phyloP scores from a whole-genome alignment of 495 filamentous ascomycete species.

The Glarea lozoyensis region DNA sequence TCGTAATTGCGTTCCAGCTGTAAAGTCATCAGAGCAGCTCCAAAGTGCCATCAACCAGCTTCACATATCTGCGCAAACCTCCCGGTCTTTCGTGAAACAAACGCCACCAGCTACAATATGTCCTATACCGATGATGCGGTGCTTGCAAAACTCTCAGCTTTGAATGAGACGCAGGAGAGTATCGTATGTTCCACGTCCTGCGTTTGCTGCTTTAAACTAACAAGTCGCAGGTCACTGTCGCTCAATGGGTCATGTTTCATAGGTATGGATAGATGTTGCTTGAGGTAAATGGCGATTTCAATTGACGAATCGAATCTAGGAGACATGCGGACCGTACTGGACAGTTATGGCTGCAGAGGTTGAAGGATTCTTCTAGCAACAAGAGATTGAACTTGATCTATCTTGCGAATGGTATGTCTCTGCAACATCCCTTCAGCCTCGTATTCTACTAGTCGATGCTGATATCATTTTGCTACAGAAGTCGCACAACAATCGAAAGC shows the following conservation, averaged over 20 bases:
- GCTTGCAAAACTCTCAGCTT: slow-evolving; percentile 81
- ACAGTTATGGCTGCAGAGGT: slow-evolving; percentile 77
- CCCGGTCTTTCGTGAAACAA: too few species aligned
- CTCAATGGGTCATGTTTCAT: slow-evolving; percentile 99
- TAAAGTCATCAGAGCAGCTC: too few species aligned
- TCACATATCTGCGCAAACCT: too few species aligned
- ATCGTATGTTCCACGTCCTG: slow-evolving; percentile 46
- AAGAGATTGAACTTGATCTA: slow-evolving; percentile 91
- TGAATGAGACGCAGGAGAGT: slow-evolving; percentile 94
- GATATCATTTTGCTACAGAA: slow-evolving; percentile 56
- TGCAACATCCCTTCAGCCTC: too few species aligned
- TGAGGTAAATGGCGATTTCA: slow-evolving; percentile 1
- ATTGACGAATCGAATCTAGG: slow-evolving; percentile 36
- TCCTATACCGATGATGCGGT: slow-evolving; percentile 92
- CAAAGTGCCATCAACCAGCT: too few species aligned
- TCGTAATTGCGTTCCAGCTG: too few species aligned
- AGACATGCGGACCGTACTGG: slow-evolving; percentile 84
- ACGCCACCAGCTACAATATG: slow-evolving; percentile 42
- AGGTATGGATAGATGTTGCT: slow-evolving; percentile 47
- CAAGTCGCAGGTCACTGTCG: slow-evolving; percentile 46
- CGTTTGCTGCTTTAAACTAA: neutral
- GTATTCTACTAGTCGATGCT: too few species aligned
- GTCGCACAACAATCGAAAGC: slow-evolving; percentile 92
- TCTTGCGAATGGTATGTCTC: slow-evolving; percentile 77
- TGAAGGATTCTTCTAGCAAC: slow-evolving; percentile 72